These are phyloP conservation scores for Phlebopus sp. DNA, from an alignment of 1,284 basidiomycete species.

Conservation along the genomic window DNA sequence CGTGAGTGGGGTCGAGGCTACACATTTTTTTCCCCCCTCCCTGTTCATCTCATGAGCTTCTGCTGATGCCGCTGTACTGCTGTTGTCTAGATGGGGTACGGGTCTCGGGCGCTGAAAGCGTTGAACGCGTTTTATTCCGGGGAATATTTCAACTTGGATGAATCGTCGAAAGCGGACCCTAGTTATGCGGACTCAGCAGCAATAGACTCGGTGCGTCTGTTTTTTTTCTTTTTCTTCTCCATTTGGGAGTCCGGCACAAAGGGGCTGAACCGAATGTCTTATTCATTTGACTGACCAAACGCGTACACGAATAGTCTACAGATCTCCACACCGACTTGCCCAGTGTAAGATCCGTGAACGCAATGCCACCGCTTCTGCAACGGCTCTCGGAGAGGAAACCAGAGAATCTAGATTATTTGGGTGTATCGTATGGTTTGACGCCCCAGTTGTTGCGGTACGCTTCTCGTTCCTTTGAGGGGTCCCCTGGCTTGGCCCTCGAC, in stretches of 20 bases:
- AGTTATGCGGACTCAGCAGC: slow-evolving; percentile 61
- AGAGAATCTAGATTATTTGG: slow-evolving; percentile 91
- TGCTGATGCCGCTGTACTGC: too few species aligned
- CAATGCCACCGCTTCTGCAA: slow-evolving; percentile 93
- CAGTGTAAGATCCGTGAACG: slow-evolving; percentile 67
- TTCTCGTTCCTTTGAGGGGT: too few species aligned
- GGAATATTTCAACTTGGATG: slow-evolving; percentile 88
- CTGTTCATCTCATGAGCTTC: too few species aligned
- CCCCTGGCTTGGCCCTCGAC: too few species aligned
- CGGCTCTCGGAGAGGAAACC: slow-evolving; percentile 89
- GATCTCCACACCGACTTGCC: slow-evolving; percentile 74
- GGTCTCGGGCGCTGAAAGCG: slow-evolving; percentile 85
- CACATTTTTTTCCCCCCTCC: too few species aligned
- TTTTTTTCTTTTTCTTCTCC: too few species aligned
- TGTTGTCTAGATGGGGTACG: slow-evolving; percentile 95
- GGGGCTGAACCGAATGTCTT: not conserved
- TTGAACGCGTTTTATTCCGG: slow-evolving; percentile 92
- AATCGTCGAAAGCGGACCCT: slow-evolving; percentile 53
- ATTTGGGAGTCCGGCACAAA: slow-evolving; percentile 7
- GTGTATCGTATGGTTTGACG: slow-evolving; percentile 95
- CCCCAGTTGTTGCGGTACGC: slow-evolving; percentile 79
- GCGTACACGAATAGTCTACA: slow-evolving; percentile 32
- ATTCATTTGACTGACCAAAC: too few species aligned
- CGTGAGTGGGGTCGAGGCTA: too few species aligned
- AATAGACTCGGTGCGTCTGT: slow-evolving; percentile 55